Conservation (phyloP, 139 green algal genomes). For the Micractinium conductrix region DNA sequence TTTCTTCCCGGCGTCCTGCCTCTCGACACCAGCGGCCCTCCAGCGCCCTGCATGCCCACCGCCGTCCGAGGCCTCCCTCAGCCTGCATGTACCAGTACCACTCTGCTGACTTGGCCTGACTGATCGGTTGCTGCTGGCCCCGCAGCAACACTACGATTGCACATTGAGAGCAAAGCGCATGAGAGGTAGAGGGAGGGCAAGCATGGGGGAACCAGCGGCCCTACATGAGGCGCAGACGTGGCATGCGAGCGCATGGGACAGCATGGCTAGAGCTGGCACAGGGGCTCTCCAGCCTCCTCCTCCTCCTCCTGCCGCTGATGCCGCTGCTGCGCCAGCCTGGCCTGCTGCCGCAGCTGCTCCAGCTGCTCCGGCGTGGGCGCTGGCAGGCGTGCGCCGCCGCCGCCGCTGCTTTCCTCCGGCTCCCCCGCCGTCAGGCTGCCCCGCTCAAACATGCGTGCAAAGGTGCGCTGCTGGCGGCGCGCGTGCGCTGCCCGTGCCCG, state of each 20-base stretch:
- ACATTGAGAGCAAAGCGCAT: too few species aligned
- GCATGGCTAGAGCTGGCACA: too few species aligned
- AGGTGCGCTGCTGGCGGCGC: slow-evolving; percentile 12
- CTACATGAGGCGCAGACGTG: background rate
- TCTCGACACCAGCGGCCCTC: too few species aligned
- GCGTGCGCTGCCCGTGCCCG: background rate
- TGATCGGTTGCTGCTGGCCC: too few species aligned
- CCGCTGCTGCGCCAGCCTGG: background rate
- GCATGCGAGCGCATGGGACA: background rate
- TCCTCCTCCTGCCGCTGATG: background rate
- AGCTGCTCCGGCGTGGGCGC: background rate
- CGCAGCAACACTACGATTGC: too few species aligned
- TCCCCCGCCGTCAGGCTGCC: background rate
- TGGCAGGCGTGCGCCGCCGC: background rate
- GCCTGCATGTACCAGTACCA: too few species aligned
- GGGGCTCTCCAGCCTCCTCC: too few species aligned
- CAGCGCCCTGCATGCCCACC: too few species aligned
- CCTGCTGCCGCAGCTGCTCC: background rate
- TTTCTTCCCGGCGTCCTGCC: too few species aligned
- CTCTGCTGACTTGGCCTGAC: too few species aligned
- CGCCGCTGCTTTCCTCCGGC: background rate
- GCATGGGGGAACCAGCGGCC: background rate
- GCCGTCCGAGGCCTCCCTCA: too few species aligned
- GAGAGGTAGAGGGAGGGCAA: too few species aligned
- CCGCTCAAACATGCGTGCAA: slow-evolving; percentile 47